Percentiles rank a stretch among this genome's conserved stretches.
Evolutionary conservation across 1,284 basidiomycete species (phyloP).

Genomic region (Cutaneotrichosporon sp.): DNA sequence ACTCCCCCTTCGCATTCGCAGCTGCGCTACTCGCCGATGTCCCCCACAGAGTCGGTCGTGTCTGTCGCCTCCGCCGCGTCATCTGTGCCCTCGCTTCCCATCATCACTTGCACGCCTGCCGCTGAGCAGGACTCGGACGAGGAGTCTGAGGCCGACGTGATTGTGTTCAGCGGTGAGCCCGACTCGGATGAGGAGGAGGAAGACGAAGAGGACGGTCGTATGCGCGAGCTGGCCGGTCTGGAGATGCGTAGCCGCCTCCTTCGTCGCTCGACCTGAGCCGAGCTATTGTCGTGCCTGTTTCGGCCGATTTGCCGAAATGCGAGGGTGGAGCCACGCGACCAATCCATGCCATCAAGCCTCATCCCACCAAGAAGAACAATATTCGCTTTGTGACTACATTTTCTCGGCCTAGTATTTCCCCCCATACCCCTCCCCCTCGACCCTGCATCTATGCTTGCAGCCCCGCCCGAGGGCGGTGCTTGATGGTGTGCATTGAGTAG

Average conservation of each 20-base stretch:
- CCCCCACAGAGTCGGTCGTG: constrained; percentile 31
- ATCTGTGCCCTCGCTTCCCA: constrained; percentile 40
- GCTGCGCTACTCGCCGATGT: constrained; percentile 24
- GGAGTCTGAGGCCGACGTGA: constrained; percentile 32
- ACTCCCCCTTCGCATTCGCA: constrained; percentile 14
- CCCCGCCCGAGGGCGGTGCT: neutral
- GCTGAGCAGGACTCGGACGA: constrained; percentile 47
- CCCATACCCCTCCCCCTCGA: neutral
- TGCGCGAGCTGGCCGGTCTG: constrained; percentile 37
- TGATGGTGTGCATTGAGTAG: neutral
- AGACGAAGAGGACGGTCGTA: constrained; percentile 33
- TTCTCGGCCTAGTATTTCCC: neutral
- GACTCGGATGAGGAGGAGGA: constrained; percentile 26
- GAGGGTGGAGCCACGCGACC: neutral
- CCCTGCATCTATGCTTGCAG: constrained; percentile 1
- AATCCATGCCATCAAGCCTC: neutral
- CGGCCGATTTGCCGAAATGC: constrained; percentile 2
- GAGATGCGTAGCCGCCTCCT: constrained; percentile 19
- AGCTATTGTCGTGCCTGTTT: neutral
- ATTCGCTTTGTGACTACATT: neutral
- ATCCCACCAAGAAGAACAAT: neutral
- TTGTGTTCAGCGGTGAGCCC: constrained; percentile 27
- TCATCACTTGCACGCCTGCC: constrained; percentile 51
- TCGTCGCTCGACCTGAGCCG: neutral
- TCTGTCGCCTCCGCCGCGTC: constrained; percentile 30